Evolutionary conservation across 1,139 yeast genomes (phyloP).

Genomic region (Pichia sorboxylosa): DNA sequence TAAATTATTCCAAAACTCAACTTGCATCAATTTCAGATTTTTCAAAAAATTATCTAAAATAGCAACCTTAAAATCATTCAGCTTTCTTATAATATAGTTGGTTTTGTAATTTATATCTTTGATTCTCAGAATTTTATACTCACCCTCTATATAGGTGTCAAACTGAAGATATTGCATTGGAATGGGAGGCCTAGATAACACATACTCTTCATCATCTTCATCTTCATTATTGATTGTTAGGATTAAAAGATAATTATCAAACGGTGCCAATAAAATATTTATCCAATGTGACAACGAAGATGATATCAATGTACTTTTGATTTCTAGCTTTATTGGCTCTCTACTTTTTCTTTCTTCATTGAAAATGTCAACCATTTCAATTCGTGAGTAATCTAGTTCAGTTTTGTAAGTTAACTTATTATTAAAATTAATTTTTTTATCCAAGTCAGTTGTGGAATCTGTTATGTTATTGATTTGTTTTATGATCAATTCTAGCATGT

Average conservation of each 20-base stretch:
- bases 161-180: slow-evolving; percentile 19
- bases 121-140: slow-evolving; percentile 12
- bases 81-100: slow-evolving; percentile 11
- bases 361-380: slow-evolving; percentile 23
- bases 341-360: slow-evolving; percentile 16
- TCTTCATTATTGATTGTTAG: slow-evolving; percentile 11
- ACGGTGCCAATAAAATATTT: slow-evolving; percentile 14
- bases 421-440: slow-evolving; percentile 20
- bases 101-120: slow-evolving; percentile 14
- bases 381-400: slow-evolving; percentile 18
- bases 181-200: slow-evolving; percentile 17
- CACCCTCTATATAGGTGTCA: slow-evolving; percentile 11
- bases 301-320: slow-evolving; percentile 10
- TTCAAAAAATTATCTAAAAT: slow-evolving; percentile 17
- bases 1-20: slow-evolving; percentile 13
- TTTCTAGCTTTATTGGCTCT: slow-evolving; percentile 17
- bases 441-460: slow-evolving; percentile 21
- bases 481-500: slow-evolving; percentile 9
- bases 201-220: slow-evolving; percentile 11
- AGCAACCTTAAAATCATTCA: slow-evolving; percentile 15
- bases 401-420: slow-evolving; percentile 17
- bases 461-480: slow-evolving; percentile 18
- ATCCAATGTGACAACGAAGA: too few species aligned
- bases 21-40: slow-evolving; percentile 12
- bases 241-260: slow-evolving; percentile 22